Evolutionary conservation across 164 flowering plant species (phyloP), one percentile per base, ranked within the genome.

Genomic region (Hamamelis virginiana): DNA sequence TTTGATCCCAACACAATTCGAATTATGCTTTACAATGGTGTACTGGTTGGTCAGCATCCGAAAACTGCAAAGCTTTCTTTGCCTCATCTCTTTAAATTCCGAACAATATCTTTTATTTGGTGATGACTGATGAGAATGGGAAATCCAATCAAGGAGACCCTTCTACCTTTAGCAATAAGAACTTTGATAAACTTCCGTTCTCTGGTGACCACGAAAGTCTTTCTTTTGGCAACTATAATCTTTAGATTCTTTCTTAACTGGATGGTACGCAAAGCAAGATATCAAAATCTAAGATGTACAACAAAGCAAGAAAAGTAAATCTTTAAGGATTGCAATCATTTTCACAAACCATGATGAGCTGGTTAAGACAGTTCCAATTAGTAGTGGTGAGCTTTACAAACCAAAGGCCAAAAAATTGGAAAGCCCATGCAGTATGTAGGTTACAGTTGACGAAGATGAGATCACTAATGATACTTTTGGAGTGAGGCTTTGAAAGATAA

Each of bases 171-270:
- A 82, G 80, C 82, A 73, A 75, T 77, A 81, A 74, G 76, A 77
- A 79, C 86, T 83, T 85, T 81, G 88, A 76, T 67, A 76, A 61
- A 80, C 89, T 82, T 83, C 79, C 81, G 41, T 73, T 80, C 84
- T 80, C 80, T 79, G 84, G 73, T 74, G 83, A 83, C 62, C 57
- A 72, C 19, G 38, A 74, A 77, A 67, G 75, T 84, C 87, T 84
- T 85, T 82, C 90, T 84, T 89, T 93, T 80, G 80, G 82, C 88
- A 91, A 82, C 80, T 89, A 83, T 80, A 84, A 78, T 81, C 91
- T 89, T 77, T 89, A 82, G 64, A 72, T 47, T 60, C 87, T 84
- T 84, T 86, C 73, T 83, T 85, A 80, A 89, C 98, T 89, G 98
- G 93, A 92, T 75, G 26, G 76, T 79, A 77, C 73, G 76, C 79